Evolutionary conservation across 148 eudicot genomes (phyloP).

Genomic region (Rhododendron ferrugineum): DNA sequence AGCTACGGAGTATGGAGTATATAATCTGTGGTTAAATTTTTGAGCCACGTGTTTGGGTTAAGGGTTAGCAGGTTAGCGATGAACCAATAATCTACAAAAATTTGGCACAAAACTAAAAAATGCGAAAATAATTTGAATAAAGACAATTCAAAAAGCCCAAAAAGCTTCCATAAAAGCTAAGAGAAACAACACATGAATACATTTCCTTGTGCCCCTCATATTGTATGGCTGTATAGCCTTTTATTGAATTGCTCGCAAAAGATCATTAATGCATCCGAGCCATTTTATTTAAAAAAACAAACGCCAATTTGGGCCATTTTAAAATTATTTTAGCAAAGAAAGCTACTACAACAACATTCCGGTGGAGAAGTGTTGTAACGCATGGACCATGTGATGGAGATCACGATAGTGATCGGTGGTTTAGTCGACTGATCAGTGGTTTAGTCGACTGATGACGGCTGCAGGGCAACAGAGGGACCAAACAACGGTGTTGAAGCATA

Average conservation of each 20-base stretch:
- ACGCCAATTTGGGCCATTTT: not conserved
- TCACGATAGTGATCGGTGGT: not conserved
- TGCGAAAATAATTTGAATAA: too few species aligned
- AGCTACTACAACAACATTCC: not conserved
- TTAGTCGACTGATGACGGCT: slow-evolving; percentile 16
- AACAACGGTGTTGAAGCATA: slow-evolving; percentile 53
- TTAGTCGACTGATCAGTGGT: slow-evolving; percentile 14
- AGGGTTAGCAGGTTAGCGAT: too few species aligned
- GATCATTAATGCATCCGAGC: not conserved
- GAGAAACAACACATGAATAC: not conserved
- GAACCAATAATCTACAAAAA: too few species aligned
- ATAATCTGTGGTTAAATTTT: too few species aligned
- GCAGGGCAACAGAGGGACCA: slow-evolving; percentile 27
- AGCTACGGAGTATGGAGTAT: too few species aligned
- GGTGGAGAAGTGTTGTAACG: not conserved
- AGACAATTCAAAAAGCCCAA: too few species aligned
- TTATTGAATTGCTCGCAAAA: not conserved
- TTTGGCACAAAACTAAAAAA: too few species aligned
- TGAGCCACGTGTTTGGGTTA: too few species aligned
- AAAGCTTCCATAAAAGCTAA: too few species aligned
- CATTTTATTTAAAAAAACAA: not conserved
- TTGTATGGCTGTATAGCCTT: not conserved
- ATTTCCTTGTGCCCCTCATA: not conserved
- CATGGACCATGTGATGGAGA: not conserved
- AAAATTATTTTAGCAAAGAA: not conserved